Conservation (phyloP, 2,329 filamentous ascomycete species). For the Pyrenophora graminea region DNA sequence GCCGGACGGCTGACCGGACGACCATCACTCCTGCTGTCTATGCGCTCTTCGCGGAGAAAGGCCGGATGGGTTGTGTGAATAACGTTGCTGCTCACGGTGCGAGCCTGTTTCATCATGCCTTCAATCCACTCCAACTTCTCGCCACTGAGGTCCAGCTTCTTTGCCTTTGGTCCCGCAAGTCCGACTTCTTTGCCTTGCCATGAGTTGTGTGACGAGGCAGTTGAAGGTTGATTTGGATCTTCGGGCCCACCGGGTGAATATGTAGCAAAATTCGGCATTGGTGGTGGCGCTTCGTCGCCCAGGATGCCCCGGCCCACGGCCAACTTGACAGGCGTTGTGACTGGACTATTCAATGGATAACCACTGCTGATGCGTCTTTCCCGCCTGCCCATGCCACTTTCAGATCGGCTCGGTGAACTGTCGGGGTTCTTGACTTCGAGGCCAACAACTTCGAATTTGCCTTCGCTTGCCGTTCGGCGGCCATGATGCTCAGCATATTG, state of each 20-base stretch:
- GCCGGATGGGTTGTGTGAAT: conserved; percentile 21
- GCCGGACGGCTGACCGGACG: conserved; percentile 9
- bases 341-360: conserved; percentile 24
- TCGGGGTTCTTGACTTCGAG: conserved; percentile 42
- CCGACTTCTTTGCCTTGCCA: conserved; percentile 58
- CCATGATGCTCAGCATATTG: conserved; percentile 93
- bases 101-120: conserved; percentile 79
- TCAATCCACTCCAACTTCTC: conserved; percentile 81
- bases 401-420: conserved; percentile 31
- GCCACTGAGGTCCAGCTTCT: conserved; percentile 66
- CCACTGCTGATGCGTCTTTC: conserved; percentile 34
- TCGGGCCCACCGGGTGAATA: conserved; percentile 35
- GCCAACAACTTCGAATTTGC: conserved; percentile 60
- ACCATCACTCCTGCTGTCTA: conserved; percentile 33
- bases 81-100: conserved; percentile 67
- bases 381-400: conserved; percentile 33
- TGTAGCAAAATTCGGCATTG: conserved; percentile 29
- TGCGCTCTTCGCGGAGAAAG: conserved; percentile 24
- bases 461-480: conserved; percentile 64
- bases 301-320: conserved; percentile 16
- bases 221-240: conserved; percentile 32
- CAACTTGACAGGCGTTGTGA: conserved; percentile 36
- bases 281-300: conserved; percentile 30
- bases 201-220: conserved; percentile 35
- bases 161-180: conserved; percentile 70